Evolutionary conservation across 2,329 filamentous ascomycete genomes (phyloP).

Genomic region (Neofusicoccum kwambonambiense): DNA sequence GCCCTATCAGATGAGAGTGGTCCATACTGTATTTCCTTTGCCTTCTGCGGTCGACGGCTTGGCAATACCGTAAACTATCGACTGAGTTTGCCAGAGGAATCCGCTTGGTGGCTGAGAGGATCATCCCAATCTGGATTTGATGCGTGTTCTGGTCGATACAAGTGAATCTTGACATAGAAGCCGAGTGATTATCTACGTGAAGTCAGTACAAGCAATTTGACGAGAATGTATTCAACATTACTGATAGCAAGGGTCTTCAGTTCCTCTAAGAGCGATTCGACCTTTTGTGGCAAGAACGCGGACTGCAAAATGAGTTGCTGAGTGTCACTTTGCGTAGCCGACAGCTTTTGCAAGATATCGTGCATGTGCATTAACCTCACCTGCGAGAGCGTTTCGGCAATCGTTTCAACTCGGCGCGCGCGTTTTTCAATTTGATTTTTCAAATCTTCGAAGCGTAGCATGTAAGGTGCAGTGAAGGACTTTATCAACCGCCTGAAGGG

Average conservation of each 20-base stretch:
- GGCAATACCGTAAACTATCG: background rate
- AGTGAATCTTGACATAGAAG: background rate
- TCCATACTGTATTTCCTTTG: background rate
- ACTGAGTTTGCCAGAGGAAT: background rate
- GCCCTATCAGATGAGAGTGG: background rate
- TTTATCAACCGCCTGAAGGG: background rate
- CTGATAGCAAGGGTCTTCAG: no score
- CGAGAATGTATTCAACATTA: no score
- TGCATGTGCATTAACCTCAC: background rate
- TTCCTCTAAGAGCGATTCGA: no score
- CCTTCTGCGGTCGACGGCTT: background rate
- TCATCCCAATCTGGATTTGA: background rate
- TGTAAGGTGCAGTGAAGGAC: slow-evolving; percentile 18
- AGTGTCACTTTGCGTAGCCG: no score
- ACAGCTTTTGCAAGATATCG: background rate
- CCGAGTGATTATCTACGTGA: background rate
- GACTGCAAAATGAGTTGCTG: no score
- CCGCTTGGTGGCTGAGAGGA: background rate
- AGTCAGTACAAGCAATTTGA: background rate
- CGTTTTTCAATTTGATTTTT: slow-evolving; percentile 2
- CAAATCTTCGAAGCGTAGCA: slow-evolving; percentile 18
- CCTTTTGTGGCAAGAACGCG: no score
- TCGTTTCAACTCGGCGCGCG: background rate
- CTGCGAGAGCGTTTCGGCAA: no score
- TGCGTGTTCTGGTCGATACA: background rate